Evolutionary conservation across 2,329 filamentous ascomycete genomes (phyloP), one percentile per base, ranked within the genome.

Genomic region (Bipolaris bicolor): DNA sequence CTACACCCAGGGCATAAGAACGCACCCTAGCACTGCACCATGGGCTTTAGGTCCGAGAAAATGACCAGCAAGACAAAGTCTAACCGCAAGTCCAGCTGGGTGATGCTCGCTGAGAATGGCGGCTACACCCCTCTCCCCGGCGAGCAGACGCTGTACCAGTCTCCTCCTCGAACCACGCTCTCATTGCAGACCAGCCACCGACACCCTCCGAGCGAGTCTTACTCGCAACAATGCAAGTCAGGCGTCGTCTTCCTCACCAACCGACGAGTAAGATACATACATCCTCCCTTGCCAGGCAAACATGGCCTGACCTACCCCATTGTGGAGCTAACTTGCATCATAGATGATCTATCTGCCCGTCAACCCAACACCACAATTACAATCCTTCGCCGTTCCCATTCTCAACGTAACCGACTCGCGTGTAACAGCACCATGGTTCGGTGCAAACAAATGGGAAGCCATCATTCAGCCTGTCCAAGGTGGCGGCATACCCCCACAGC

Each of bases 321-420:
- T 11, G 3, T 26, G 6, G 7, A 26, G 50, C 61, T 64, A 52
- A 62, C 34, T 15, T 46, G 15, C 9, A 5, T 43, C n/a, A 15
- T 52, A 97, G 90, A 84, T 98, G 65, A 88, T 98, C 64, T 98
- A 97, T 76, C 86, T 98, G 15, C 92, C 94, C 16, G 81, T 86
- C 51, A 84, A 86, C 55, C 84, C 88, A 4, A 90, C 88, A 16
- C 75, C 80, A 16, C 73, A 86, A 49, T 86, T 97, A 72, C 88
- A 94, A 75, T 97, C 92, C 48, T 97, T 98, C 78, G 92, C 92
- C 40, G 88, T 90, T 0, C 93, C 93, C 39, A 90, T 97, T 59
- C 84, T 97, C 62, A 93, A 94, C 73, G 85, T 96, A 43, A 86
- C 91, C 76, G 94, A 98, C 77, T 90, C 90, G 6, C 91, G 90